A percentile compares a stretch with the other conserved stretches of the same genome.
Conservation (phyloP, 495 filamentous ascomycete species). For the Aspergillus heteromorphus region DNA sequence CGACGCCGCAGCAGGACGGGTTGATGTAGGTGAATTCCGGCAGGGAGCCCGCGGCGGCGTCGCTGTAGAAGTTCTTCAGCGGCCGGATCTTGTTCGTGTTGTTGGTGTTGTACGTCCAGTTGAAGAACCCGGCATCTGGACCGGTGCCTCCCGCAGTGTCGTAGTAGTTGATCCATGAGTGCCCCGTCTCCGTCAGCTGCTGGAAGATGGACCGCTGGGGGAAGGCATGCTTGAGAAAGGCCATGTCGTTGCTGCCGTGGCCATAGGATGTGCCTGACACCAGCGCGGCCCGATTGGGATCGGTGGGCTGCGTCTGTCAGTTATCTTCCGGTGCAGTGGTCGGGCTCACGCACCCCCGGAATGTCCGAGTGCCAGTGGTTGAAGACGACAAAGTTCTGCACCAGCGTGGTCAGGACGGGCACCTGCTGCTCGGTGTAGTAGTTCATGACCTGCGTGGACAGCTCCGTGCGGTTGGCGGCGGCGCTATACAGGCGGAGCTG, state of each 20-base stretch:
- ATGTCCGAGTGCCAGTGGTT: constrained; percentile 48
- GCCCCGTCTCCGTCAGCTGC: constrained; percentile 35
- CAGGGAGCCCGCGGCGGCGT: constrained; percentile 33
- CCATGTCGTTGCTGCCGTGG: constrained; percentile 42
- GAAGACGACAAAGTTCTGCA: constrained; percentile 48
- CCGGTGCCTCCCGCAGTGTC: constrained; percentile 31
- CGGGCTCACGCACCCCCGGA: constrained; percentile 35
- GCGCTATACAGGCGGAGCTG: constrained; percentile 33
- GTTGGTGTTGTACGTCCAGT: constrained; percentile 36
- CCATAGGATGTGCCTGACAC: constrained; percentile 43
- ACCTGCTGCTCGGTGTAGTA: constrained; percentile 48
- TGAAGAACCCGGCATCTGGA: constrained; percentile 32
- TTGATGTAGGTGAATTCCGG: constrained; percentile 47
- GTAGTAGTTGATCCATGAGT: constrained; percentile 50
- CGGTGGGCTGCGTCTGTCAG: constrained; percentile 32
- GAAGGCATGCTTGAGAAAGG: constrained; percentile 33
- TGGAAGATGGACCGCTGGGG: constrained; percentile 44
- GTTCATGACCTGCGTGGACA: constrained; percentile 43
- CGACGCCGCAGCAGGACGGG: constrained; percentile 44
- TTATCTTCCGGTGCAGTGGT: neutral
- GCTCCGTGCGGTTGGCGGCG: constrained; percentile 28
- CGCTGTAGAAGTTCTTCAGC: constrained; percentile 31
- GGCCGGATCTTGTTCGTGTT: constrained; percentile 30
- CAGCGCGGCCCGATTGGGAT: constrained; percentile 46
- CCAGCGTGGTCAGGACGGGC: constrained; percentile 40